phyloP scores from a whole-genome alignment of 208 protist species.

The Wallacemonas sp. region DNA sequence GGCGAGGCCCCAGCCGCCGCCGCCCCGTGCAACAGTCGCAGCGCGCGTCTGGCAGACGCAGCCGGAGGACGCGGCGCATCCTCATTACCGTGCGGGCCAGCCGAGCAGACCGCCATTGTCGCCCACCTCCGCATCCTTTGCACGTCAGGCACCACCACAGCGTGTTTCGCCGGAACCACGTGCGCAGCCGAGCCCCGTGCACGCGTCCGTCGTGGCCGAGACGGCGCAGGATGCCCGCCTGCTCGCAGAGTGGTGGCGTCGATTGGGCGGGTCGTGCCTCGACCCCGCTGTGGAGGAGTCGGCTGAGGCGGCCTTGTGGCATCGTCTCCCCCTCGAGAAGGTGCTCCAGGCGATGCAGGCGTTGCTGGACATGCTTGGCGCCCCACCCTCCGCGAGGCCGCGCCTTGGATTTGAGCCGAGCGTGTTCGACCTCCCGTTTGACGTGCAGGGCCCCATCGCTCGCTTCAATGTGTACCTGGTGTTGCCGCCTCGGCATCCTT shows the following conservation, averaged over 20 bases:
- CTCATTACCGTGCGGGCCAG: not conserved
- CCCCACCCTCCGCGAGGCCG: not conserved
- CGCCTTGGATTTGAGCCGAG: constrained; percentile 8
- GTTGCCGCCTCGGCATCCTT: not conserved
- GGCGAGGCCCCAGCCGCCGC: too few species aligned
- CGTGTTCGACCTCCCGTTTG: not conserved
- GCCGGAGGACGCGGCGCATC: too few species aligned
- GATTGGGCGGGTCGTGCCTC: not conserved
- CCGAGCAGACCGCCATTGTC: not conserved
- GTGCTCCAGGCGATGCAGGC: not conserved
- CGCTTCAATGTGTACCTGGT: constrained; percentile 16
- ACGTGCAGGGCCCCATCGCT: not conserved
- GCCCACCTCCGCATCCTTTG: too few species aligned
- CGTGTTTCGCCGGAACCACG: too few species aligned
- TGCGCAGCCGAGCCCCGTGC: not conserved
- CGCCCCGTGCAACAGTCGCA: too few species aligned
- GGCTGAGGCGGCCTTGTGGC: too few species aligned
- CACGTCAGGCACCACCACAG: too few species aligned
- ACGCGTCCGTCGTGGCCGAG: not conserved
- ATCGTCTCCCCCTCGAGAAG: not conserved
- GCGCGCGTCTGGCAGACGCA: too few species aligned
- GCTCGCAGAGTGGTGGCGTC: not conserved
- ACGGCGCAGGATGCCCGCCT: not conserved
- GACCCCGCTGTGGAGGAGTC: not conserved
- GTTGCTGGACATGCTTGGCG: not conserved